Percentiles rank a stretch among this genome's conserved stretches.
phyloP scores from a whole-genome alignment of 106 monocot genomes.

The Dendrobium officinale region DNA sequence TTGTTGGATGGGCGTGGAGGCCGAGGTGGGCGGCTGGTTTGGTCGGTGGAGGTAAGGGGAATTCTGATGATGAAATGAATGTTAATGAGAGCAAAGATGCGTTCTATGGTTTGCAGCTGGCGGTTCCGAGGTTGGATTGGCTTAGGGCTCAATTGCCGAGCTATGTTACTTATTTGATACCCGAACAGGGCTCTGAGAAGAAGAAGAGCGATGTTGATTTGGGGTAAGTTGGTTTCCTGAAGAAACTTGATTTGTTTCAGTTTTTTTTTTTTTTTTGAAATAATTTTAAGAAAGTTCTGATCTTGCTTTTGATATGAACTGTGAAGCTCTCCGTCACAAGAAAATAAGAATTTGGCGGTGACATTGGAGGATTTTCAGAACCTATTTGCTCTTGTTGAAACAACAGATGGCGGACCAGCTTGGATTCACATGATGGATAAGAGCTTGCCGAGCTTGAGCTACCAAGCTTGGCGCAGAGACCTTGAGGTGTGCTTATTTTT shows the following conservation, averaged over 20 bases:
- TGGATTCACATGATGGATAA: slow-evolving; percentile 90
- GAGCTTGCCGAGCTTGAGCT: slow-evolving; percentile 44
- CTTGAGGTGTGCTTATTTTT: slow-evolving; percentile 32
- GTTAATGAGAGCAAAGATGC: background rate
- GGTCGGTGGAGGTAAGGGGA: slow-evolving; percentile 5
- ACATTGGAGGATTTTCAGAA: slow-evolving; percentile 46
- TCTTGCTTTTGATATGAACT: background rate
- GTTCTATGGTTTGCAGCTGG: background rate
- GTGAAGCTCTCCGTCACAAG: slow-evolving; percentile 4
- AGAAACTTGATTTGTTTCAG: background rate
- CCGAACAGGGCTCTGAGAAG: background rate
- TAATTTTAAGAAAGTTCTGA: background rate
- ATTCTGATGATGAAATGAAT: background rate
- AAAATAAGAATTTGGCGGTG: slow-evolving; percentile 34
- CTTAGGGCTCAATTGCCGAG: slow-evolving; percentile 17
- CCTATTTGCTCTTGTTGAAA: slow-evolving; percentile 54
- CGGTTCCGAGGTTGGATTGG: slow-evolving; percentile 6
- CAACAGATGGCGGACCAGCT: slow-evolving; percentile 54
- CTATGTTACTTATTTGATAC: background rate
- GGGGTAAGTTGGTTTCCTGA: slow-evolving; percentile 13
- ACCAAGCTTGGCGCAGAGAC: slow-evolving; percentile 82
- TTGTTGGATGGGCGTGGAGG: slow-evolving; percentile 74
- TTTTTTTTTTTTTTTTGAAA: too few relatives aligned
- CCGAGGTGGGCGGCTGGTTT: slow-evolving; percentile 42
- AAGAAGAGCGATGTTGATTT: background rate